Evolutionary conservation across 371 early-diverging fungal species (phyloP).

Genomic region (Entomophthora muscae): DNA sequence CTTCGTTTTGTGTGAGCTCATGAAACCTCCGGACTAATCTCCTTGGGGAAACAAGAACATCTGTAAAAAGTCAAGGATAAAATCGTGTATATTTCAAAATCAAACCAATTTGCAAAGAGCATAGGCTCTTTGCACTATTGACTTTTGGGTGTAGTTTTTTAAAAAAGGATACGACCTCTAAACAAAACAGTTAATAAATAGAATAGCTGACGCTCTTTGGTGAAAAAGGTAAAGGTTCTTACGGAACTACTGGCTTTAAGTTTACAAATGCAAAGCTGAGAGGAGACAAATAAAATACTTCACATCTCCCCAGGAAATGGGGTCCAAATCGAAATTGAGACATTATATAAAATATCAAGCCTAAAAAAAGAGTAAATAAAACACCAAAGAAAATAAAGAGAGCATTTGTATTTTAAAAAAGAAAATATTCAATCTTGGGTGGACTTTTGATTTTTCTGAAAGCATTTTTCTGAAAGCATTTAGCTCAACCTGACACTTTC

Average conservation of each 20-base stretch:
- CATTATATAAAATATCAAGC: background rate
- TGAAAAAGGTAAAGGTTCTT: constrained; percentile 11
- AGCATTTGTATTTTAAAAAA: background rate
- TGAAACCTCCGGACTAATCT: background rate
- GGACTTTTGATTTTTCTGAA: background rate
- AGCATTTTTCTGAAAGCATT: constrained; percentile 41
- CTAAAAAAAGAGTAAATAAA: background rate
- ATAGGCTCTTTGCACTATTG: constrained; percentile 11
- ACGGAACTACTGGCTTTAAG: constrained; percentile 69
- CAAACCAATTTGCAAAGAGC: background rate
- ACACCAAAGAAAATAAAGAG: background rate
- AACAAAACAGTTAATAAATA: background rate
- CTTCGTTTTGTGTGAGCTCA: background rate
- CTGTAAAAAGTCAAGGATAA: background rate
- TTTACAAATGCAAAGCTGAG: constrained; percentile 66
- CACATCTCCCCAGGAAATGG: constrained; percentile 33
- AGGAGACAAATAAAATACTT: constrained; percentile 51
- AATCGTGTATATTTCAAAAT: background rate
- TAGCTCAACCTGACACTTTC: constrained; percentile 53
- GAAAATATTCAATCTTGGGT: background rate
- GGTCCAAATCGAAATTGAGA: constrained; percentile 30
- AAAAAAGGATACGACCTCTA: constrained; percentile 19
- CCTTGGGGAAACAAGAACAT: background rate
- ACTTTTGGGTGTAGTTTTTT: background rate
- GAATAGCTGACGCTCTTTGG: background rate